These are phyloP conservation scores for Stentor coeruleus DNA, from an alignment of 73 alveolate genomes.

Conservation along the genomic window DNA sequence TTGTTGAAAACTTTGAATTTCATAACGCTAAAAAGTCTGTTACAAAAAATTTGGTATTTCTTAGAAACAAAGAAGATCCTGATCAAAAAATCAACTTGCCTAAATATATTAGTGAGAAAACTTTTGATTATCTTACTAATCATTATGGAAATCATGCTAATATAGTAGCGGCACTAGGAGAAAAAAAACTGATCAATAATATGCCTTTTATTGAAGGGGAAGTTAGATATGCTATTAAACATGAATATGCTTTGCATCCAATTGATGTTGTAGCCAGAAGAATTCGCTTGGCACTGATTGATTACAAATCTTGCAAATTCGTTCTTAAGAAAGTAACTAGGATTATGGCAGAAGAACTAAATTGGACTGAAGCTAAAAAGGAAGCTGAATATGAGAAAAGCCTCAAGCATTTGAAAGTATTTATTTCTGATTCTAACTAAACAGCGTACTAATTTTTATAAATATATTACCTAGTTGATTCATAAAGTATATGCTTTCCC, in stretches of 20 bases:
- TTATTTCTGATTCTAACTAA: no score
- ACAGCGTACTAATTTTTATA: no score
- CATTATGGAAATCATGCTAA: slow-evolving; percentile 48
- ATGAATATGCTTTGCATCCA: slow-evolving; percentile 54
- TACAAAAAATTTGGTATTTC: not conserved
- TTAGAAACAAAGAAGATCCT: not conserved
- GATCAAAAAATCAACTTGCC: not conserved
- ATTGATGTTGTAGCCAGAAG: slow-evolving; percentile 65
- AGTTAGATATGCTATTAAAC: slow-evolving; percentile 37
- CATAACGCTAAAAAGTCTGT: not conserved
- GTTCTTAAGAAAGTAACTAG: slow-evolving; percentile 44
- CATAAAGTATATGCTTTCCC: not conserved
- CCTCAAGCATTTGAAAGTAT: no score
- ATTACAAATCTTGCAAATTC: slow-evolving; percentile 32
- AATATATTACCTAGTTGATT: not conserved
- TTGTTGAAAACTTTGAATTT: slow-evolving; percentile 26
- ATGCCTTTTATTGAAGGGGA: slow-evolving; percentile 51
- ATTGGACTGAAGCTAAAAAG: slow-evolving; percentile 43
- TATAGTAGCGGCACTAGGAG: slow-evolving; percentile 35
- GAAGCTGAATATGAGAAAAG: slow-evolving; percentile 40
- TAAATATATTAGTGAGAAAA: slow-evolving; percentile 33
- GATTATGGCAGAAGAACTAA: slow-evolving; percentile 53
- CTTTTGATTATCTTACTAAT: slow-evolving; percentile 35
- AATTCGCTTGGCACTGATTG: slow-evolving; percentile 36
- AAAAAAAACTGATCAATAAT: slow-evolving; percentile 19